Conservation (phyloP, 768 basidiomycete genomes). For the Crassisporium funariophilum region DNA sequence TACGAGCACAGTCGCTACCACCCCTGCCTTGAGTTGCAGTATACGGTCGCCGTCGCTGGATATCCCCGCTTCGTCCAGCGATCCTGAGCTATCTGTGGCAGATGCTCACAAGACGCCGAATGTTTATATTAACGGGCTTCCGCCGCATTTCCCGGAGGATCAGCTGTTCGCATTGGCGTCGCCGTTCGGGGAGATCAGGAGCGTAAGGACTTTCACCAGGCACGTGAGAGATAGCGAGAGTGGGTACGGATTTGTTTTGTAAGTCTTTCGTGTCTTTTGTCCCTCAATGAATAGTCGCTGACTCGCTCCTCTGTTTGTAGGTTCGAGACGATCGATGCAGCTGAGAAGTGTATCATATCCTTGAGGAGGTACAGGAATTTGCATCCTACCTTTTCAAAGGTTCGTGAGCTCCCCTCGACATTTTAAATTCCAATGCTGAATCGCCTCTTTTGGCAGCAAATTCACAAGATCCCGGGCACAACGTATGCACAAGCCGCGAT, state of each 20-base stretch:
- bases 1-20: background rate
- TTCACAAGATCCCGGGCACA: slow-evolving; percentile 86
- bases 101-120: slow-evolving; percentile 60
- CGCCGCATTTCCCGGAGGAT: slow-evolving; percentile 81
- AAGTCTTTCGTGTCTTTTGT: slow-evolving; percentile 28
- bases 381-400: slow-evolving; percentile 89
- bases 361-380: slow-evolving; percentile 74
- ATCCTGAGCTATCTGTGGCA: slow-evolving; percentile 12
- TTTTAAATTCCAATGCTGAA: background rate
- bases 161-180: slow-evolving; percentile 70
- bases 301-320: slow-evolving; percentile 45
- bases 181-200: slow-evolving; percentile 74
- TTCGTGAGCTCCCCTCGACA: slow-evolving; percentile 24
- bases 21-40: background rate
- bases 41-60: background rate
- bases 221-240: slow-evolving; percentile 75
- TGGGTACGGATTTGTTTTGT: slow-evolving; percentile 82
- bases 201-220: slow-evolving; percentile 82
- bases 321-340: slow-evolving; percentile 66
- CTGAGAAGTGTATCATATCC: slow-evolving; percentile 72
- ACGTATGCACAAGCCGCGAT: slow-evolving; percentile 47
- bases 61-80: slow-evolving; percentile 18
- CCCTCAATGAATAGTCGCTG: no score
- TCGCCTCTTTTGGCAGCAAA: slow-evolving; percentile 35
- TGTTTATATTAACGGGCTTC: slow-evolving; percentile 87